Conservation (phyloP, 1,284 basidiomycete species). For the Sphagnurus paluster region DNA sequence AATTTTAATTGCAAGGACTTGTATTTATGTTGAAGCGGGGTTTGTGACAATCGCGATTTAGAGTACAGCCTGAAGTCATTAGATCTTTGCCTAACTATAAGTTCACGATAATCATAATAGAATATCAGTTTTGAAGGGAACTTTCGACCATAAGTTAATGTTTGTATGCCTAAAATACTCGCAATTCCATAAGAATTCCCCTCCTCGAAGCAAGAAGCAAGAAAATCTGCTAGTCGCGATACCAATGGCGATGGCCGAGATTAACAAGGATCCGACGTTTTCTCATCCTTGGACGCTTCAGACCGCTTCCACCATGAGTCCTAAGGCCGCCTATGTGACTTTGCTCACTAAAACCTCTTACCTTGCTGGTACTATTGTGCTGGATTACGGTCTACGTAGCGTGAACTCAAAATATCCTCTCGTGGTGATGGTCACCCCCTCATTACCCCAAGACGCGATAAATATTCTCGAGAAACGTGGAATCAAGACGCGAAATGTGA, state of each 20-base stretch:
- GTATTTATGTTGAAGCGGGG: no score
- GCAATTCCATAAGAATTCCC: no score
- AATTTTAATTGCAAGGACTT: no score
- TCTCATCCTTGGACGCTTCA: background rate
- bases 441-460: conserved; percentile 54
- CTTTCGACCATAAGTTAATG: conserved; percentile 5
- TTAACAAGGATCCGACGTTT: background rate
- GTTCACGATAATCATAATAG: no score
- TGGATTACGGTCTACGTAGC: conserved; percentile 65
- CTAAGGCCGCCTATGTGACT: conserved; percentile 39
- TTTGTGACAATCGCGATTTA: no score
- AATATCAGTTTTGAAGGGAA: no score
- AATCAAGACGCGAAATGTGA: conserved; percentile 60
- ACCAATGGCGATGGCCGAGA: conserved; percentile 27
- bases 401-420: conserved; percentile 76
- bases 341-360: conserved; percentile 55
- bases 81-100: no score
- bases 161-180: no score
- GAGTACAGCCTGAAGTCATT: no score
- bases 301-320: conserved; percentile 27
- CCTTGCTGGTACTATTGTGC: conserved; percentile 73
- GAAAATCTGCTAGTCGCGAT: background rate
- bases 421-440: conserved; percentile 77
- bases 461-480: conserved; percentile 54
- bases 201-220: background rate